Evolutionary conservation across 345 rosid species (phyloP), one percentile per base, ranked within the genome.

Genomic region (Firmiana major): DNA sequence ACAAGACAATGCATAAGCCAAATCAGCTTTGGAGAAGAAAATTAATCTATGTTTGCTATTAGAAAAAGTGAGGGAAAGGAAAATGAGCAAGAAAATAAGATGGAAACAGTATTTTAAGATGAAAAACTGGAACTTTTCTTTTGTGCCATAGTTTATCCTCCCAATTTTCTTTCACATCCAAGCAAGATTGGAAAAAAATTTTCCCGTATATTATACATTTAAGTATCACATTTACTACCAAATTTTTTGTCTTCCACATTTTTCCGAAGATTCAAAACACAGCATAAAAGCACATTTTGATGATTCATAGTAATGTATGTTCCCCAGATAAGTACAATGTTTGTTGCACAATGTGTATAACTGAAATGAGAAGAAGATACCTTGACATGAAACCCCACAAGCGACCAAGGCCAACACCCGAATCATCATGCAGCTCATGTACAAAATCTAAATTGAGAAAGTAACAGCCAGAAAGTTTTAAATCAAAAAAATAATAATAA

Each of bases 361-460:
- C 13, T n/a, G n/a, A n/a, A 60, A 34, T 12, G 72, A 69, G 24
- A 22, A 82, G 36, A 15, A 43, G 53, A 42, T 83, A 89, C 98
- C 98, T 93, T 78, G 97, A 92, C 81, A 92, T 82, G 34, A 93
- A 88, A 7, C 99, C 91, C 99, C 94, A 93, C 22, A 93, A 72
- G 71, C 97, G 90, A 77, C 93, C 75, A 16, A 60, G 34, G 34
- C 34, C 34, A 31, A 31, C 34, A 2, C 34, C 97, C 1, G 88
- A 71, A 84, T 93, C 97, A 83, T 93, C 95, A 54, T 89, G 90
- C 58, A 96, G 86, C 87, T 92, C 95, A 19, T 83, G 84, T 65
- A 73, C 79, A 81, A 90, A 89, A 59, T 90, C 99, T 93, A 82
- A 43, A 64, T 17, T 19, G 73, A 45, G 17, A 62, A 43, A 59